Evolutionary conservation across 129 eudicot genomes (phyloP).

Genomic region (Kitagawia praeruptora): DNA sequence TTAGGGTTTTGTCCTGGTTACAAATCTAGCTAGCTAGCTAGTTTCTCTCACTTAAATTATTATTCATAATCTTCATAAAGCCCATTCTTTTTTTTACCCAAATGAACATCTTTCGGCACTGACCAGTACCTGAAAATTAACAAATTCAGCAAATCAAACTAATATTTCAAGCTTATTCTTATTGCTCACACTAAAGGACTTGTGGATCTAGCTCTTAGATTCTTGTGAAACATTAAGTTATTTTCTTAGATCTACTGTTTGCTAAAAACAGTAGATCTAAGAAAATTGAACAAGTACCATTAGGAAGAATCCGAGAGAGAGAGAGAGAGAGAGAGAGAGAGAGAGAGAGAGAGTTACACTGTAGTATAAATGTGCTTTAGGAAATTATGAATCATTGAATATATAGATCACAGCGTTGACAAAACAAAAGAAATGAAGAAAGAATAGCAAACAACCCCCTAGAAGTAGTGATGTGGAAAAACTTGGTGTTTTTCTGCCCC

Average conservation of each 20-base stretch:
- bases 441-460: background rate
- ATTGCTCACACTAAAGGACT: background rate
- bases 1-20: constrained; percentile 4
- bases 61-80: background rate
- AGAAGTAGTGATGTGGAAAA: background rate
- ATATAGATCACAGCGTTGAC: background rate
- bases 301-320: too few species aligned
- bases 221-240: too few species aligned
- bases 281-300: background rate
- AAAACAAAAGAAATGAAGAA: background rate
- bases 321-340: too few species aligned
- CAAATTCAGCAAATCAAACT: background rate
- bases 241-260: background rate
- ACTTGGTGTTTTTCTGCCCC: background rate
- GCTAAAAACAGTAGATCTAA: too few species aligned
- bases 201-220: background rate
- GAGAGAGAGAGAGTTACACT: background rate
- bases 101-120: background rate
- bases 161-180: background rate
- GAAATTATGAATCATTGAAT: too few species aligned
- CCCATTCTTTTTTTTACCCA: background rate
- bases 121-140: background rate
- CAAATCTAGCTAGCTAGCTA: background rate
- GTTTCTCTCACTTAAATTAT: constrained; percentile 1
- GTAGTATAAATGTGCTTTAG: too few species aligned